Percentiles rank a stretch among this genome's conserved stretches.
Evolutionary conservation across 108 stramenopile genomes (phyloP).

Genomic region (Pinguiococcus pyrenoidosus): DNA sequence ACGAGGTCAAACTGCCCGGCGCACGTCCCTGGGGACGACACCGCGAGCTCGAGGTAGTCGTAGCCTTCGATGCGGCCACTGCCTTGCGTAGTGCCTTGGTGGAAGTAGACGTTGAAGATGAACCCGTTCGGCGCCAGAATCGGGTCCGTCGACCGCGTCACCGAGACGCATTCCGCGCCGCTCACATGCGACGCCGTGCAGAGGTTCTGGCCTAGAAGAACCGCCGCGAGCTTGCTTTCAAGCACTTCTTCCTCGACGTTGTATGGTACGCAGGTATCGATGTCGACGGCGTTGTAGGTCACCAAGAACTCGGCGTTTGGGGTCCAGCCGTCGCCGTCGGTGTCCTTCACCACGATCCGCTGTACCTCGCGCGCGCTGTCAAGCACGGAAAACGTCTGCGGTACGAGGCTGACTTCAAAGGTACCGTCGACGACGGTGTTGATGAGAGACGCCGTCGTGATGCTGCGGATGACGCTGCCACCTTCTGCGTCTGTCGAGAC

Average conservation of each 20-base stretch:
- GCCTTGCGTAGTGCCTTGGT: conserved; percentile 5
- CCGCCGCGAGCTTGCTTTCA: conserved; percentile 15
- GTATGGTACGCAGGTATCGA: conserved; percentile 36
- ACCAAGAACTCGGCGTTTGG: conserved; percentile 14
- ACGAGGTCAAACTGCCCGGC: no score
- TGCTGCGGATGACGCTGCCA: no score
- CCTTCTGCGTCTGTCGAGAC: no score
- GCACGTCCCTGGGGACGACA: no score
- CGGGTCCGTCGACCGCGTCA: conserved; percentile 38
- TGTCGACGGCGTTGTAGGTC: conserved; percentile 9
- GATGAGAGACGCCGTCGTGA: no score
- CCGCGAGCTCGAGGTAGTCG: conserved; percentile 2
- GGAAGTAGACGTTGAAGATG: conserved; percentile 49
- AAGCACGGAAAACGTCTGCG: no score
- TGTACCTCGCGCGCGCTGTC: no score
- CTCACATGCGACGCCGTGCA: conserved; percentile 19
- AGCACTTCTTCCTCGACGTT: conserved; percentile 40
- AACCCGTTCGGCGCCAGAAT: conserved; percentile 49
- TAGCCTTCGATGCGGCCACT: conserved; percentile 6
- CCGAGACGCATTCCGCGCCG: conserved; percentile 34
- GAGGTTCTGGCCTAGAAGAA: conserved; percentile 3
- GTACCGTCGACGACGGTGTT: no score
- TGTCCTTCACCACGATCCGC: no score
- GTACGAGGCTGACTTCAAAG: no score
- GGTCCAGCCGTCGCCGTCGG: not conserved